These are phyloP conservation scores for Globisporangium nunn DNA, from an alignment of 352 stramenopile species.

Conservation along the genomic window DNA sequence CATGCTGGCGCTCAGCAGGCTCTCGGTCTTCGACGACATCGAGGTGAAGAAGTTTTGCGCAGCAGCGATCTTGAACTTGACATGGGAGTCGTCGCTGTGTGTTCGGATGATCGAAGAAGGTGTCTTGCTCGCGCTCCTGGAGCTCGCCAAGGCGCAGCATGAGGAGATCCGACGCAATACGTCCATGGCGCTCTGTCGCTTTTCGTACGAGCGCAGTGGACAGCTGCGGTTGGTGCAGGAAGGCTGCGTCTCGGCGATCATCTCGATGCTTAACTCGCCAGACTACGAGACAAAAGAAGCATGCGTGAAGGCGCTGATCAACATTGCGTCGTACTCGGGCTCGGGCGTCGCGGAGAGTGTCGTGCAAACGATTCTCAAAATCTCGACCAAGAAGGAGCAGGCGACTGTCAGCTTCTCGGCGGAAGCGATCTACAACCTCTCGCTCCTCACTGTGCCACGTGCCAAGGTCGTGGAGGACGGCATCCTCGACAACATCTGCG, in stretches of 20 bases:
- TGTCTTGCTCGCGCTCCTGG: constrained; percentile 55
- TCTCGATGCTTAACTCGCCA: constrained; percentile 79
- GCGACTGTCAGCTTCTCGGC: constrained; percentile 49
- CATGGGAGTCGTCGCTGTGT: constrained; percentile 39
- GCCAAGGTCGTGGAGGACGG: constrained; percentile 75
- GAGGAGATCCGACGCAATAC: constrained; percentile 78
- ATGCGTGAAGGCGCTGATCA: constrained; percentile 81
- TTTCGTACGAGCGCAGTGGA: constrained; percentile 66
- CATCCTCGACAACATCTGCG: constrained; percentile 69
- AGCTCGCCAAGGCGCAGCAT: constrained; percentile 73
- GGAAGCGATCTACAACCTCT: constrained; percentile 75
- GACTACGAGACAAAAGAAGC: constrained; percentile 79
- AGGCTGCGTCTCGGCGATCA: constrained; percentile 73
- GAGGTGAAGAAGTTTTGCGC: constrained; percentile 81
- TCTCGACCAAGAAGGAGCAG: constrained; percentile 59
- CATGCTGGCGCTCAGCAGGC: constrained; percentile 61
- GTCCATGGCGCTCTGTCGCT: constrained; percentile 76
- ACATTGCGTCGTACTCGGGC: constrained; percentile 68
- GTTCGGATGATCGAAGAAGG: constrained; percentile 68
- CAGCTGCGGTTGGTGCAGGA: constrained; percentile 74
- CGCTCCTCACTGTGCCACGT: constrained; percentile 52
- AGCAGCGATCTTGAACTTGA: constrained; percentile 73
- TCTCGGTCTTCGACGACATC: constrained; percentile 74
- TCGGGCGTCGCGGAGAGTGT: constrained; percentile 60
- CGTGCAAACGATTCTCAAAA: constrained; percentile 71